Base-by-base conservation (phyloP, 2,329 filamentous ascomycete genomes). In the Allantophomopsis lycopodina region DNA sequence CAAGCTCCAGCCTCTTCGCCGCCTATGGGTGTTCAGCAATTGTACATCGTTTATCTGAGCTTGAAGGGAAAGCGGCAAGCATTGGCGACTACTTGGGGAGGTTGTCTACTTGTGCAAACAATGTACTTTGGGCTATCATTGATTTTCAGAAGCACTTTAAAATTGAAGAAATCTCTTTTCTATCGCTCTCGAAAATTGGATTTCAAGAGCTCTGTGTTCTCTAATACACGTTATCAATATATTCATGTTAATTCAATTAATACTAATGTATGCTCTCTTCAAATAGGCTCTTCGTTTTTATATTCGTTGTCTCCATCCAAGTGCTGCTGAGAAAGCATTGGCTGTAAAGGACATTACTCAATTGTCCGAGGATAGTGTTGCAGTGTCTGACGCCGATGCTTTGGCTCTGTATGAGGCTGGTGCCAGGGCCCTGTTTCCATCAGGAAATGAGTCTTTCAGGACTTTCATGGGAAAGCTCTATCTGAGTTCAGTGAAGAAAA, bases 351-450 rank as follows among this genome's bases (percentile, higher is more conserved):
- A 51, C 36, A 32, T 57, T 3, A 50, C 53, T 41, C 49, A 50
- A 37, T 36, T 56, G n/a, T 42, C 42, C 8, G 38, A 42, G 15
- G 48, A 43, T 37, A 51, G 51, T 32, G 40, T 39, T 3, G 31
- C 38, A 4, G 32, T 55, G 23, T 41, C 43, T 18, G 52, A 58
- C 38, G 35, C 50, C 8, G 53, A 54, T n/a, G 49, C 45, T 11
- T 45, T 57, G 16, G 48, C 51, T 18, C 38, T 58, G 7, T 56
- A 55, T 36, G 52, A 55, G 32, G 48, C 53, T 43, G 49, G 50
- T 10, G 41, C 53, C 13, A 42, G 41, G 20, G 42, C 50, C 21
- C 38, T 55, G 18, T 21, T 54, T 12, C 44, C 49, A 11, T 39
- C 41, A 8, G 32, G 45, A 20, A 36, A 43, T 21, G 48, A 52